These are phyloP conservation scores for Aphanomyces stellatus DNA, from an alignment of 352 stramenopile genomes.

Conservation along the genomic window DNA sequence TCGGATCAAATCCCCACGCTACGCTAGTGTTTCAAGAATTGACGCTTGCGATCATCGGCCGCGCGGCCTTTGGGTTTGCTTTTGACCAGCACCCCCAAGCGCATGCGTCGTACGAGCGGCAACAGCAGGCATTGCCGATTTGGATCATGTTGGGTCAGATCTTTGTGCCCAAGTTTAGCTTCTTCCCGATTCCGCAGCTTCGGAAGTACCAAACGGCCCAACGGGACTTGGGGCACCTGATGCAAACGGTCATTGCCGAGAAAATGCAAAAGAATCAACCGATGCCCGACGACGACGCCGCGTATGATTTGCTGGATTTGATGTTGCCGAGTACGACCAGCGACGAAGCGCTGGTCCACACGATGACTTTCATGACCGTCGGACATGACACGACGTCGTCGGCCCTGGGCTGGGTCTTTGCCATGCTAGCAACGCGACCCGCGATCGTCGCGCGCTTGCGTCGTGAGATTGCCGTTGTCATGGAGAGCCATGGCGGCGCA, in stretches of 20 bases:
- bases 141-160: background rate
- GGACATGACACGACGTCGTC: background rate
- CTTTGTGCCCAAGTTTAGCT: background rate
- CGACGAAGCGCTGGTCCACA: background rate
- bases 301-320: background rate
- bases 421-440: background rate
- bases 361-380: background rate
- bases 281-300: too few species aligned
- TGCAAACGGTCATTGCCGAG: background rate
- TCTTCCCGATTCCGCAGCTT: background rate
- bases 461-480: slow-evolving; percentile 23
- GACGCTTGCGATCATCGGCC: background rate
- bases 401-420: slow-evolving; percentile 2
- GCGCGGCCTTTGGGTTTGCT: background rate
- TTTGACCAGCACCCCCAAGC: background rate
- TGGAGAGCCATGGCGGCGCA: slow-evolving; percentile 31
- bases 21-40: background rate
- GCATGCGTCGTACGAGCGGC: background rate
- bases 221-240: background rate
- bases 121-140: background rate
- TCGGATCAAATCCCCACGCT: background rate
- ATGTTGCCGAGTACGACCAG: background rate
- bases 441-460: background rate
- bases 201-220: background rate
- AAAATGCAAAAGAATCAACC: background rate